Evolutionary conservation across 2,329 filamentous ascomycete genomes (phyloP).

Genomic region (Pseudopithomyces chartarum): DNA sequence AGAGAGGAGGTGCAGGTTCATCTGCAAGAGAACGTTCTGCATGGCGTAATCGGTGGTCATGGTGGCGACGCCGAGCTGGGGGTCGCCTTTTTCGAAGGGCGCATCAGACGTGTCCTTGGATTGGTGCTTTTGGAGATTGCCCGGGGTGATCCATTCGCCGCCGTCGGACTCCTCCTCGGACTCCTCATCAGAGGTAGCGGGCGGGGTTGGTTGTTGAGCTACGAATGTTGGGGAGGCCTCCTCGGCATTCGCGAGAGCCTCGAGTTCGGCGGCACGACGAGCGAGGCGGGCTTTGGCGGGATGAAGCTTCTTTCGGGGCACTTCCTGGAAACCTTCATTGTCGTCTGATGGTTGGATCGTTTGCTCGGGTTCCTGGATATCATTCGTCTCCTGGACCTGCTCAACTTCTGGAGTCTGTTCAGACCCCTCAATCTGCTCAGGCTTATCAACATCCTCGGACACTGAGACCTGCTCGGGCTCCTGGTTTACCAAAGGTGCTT

Average conservation of each 20-base stretch:
- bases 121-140: slow-evolving; percentile 86
- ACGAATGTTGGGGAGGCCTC: neutral
- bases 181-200: slow-evolving; percentile 37
- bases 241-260: neutral
- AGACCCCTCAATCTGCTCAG: neutral
- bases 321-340: neutral
- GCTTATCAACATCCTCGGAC: neutral
- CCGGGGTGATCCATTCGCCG: slow-evolving; percentile 89
- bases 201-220: slow-evolving; percentile 21
- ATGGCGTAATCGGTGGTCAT: slow-evolving; percentile 96
- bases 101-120: slow-evolving; percentile 62
- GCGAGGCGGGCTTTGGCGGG: neutral
- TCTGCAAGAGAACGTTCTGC: slow-evolving; percentile 94
- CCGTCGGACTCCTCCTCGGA: slow-evolving; percentile 57
- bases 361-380: neutral
- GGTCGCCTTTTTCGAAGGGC: slow-evolving; percentile 53
- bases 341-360: neutral
- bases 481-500: neutral
- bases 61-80: slow-evolving; percentile 81
- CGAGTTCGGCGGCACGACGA: slow-evolving; percentile 1
- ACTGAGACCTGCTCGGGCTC: neutral
- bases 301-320: neutral
- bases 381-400: neutral
- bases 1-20: slow-evolving; percentile 90
- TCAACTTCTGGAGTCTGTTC: neutral